These are phyloP conservation scores for Candida orba DNA, from an alignment of 805 yeast species.

Conservation along the genomic window DNA sequence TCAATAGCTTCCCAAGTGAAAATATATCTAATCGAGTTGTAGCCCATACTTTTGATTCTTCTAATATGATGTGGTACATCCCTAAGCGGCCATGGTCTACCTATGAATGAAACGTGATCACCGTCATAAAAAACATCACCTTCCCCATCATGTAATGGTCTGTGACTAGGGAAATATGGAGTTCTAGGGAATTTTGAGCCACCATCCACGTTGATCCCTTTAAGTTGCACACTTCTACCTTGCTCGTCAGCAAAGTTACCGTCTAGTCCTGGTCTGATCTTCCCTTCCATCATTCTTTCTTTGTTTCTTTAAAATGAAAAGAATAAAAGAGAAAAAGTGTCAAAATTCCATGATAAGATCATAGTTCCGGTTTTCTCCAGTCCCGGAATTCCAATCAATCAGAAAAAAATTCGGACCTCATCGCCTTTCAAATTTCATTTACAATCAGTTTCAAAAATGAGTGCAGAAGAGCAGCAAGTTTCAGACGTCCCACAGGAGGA, in stretches of 20 bases:
- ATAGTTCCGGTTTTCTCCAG: background rate
- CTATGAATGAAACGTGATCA: slow-evolving; percentile 72
- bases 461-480: slow-evolving; percentile 1
- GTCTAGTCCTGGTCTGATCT: slow-evolving; percentile 29
- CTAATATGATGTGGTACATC: slow-evolving; percentile 65
- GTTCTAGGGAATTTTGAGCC: slow-evolving; percentile 59
- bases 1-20: slow-evolving; percentile 92
- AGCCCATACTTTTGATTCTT: slow-evolving; percentile 75
- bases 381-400: no score
- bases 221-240: slow-evolving; percentile 56
- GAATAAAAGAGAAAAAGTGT: background rate
- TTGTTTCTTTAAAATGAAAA: no score
- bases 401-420: slow-evolving; percentile 1
- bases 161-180: slow-evolving; percentile 41
- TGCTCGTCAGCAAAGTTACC: slow-evolving; percentile 53
- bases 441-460: background rate
- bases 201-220: slow-evolving; percentile 80
- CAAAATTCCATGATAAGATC: no score
- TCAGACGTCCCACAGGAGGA: slow-evolving; percentile 12
- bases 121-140: slow-evolving; percentile 56
- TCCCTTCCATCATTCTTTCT: slow-evolving; percentile 11
- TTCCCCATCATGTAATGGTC: slow-evolving; percentile 19
- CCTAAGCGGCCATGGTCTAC: slow-evolving; percentile 69
- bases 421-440: slow-evolving; percentile 2
- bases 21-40: slow-evolving; percentile 67